Evolutionary conservation across 2,329 filamentous ascomycete genomes (phyloP).

Genomic region (Ceratocystis smalleyi): DNA sequence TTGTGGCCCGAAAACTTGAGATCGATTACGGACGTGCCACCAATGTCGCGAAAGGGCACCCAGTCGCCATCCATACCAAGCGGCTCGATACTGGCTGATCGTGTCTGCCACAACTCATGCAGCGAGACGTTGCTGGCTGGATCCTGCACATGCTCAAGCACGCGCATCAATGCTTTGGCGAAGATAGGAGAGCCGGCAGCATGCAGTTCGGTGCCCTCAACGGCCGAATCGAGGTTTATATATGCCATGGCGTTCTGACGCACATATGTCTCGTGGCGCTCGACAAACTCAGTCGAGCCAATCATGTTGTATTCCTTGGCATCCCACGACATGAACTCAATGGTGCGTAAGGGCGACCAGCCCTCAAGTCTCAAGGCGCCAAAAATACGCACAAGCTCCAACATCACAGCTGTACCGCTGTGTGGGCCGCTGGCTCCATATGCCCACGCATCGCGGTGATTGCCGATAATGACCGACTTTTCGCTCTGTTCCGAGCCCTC

Average conservation of each 20-base stretch:
- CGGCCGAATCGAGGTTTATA: constrained; percentile 75
- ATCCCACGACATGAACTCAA: constrained; percentile 96
- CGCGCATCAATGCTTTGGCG: constrained; percentile 52
- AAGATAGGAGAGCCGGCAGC: constrained; percentile 73
- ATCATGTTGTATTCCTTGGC: constrained; percentile 84
- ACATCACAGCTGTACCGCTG: constrained; percentile 76
- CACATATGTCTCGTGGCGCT: constrained; percentile 60
- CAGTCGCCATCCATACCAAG: constrained; percentile 69
- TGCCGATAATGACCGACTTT: constrained; percentile 79
- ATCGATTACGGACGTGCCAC: constrained; percentile 75
- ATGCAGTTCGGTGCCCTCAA: constrained; percentile 44
- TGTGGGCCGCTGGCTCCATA: constrained; percentile 77
- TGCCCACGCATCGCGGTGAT: constrained; percentile 84
- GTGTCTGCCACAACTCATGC: constrained; percentile 58
- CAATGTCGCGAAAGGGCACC: constrained; percentile 79
- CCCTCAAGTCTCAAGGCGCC: constrained; percentile 60
- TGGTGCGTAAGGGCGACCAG: constrained; percentile 85
- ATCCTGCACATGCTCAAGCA: constrained; percentile 60
- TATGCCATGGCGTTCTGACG: constrained; percentile 68
- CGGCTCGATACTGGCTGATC: constrained; percentile 44
- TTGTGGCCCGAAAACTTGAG: constrained; percentile 55
- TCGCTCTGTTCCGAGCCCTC: constrained; percentile 66
- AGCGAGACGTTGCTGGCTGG: constrained; percentile 57
- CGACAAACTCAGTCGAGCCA: constrained; percentile 88
- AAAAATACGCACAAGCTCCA: constrained; percentile 76